A percentile compares a stretch with the other conserved stretches of the same genome.
These are phyloP conservation scores for Gnomoniopsis smithogilvyi DNA, from an alignment of 2,329 filamentous ascomycete genomes.

Conservation along the genomic window DNA sequence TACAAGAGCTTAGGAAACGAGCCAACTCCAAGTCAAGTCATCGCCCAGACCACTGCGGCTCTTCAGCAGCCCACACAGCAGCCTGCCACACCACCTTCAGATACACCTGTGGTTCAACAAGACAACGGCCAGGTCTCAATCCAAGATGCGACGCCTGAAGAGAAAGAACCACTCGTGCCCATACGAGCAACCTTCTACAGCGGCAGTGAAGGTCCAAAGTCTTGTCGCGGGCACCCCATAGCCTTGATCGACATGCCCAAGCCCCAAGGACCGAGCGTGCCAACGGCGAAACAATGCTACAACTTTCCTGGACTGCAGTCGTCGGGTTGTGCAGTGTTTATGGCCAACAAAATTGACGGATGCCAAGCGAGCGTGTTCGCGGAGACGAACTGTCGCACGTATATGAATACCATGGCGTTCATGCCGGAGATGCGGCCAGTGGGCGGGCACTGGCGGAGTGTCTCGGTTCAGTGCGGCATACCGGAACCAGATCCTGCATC, in stretches of 20 bases:
- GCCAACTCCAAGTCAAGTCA: neutral
- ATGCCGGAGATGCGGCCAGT: conserved; percentile 30
- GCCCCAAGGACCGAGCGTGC: conserved; percentile 21
- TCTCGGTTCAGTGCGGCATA: conserved; percentile 33
- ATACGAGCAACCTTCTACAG: conserved; percentile 45
- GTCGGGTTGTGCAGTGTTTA: conserved; percentile 33
- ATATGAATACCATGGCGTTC: conserved; percentile 35
- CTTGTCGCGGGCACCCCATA: conserved; percentile 31
- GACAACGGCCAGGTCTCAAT: conserved; percentile 33
- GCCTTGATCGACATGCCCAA: conserved; percentile 26
- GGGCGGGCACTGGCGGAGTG: conserved; percentile 32
- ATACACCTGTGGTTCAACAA: conserved; percentile 16
- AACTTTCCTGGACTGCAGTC: conserved; percentile 26
- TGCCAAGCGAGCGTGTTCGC: conserved; percentile 35
- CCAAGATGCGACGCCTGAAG: conserved; percentile 37
- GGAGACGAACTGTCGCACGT: conserved; percentile 30
- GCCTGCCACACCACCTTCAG: neutral
- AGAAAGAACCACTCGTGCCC: conserved; percentile 40
- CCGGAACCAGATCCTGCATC: conserved; percentile 21
- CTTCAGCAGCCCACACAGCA: neutral
- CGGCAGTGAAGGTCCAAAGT: conserved; percentile 31
- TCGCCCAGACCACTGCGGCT: neutral
- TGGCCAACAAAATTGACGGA: conserved; percentile 34
- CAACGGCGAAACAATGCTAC: conserved; percentile 29
- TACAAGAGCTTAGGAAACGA: too few species aligned